Evolutionary conservation across 495 filamentous ascomycete genomes (phyloP).

Genomic region (Aspergillus taichungensis): DNA sequence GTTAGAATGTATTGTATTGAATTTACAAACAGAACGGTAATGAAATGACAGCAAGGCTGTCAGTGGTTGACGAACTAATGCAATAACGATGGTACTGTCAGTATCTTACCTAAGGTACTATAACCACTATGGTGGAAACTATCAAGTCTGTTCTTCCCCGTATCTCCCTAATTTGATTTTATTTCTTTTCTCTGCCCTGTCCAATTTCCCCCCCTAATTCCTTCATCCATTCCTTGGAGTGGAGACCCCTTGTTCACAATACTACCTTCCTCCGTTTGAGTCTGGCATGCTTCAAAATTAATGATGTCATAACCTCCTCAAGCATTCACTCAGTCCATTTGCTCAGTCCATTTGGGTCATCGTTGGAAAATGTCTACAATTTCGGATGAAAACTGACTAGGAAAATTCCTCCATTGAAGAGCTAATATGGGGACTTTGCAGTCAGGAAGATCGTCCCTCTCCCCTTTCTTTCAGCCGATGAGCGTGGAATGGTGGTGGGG

Average conservation of each 20-base stretch:
- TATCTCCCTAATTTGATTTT: not conserved
- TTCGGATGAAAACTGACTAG: not conserved
- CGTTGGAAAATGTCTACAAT: not conserved
- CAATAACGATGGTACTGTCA: not conserved
- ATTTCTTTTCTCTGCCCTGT: not conserved
- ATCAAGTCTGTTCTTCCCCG: no score
- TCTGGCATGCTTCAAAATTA: constrained; percentile 6
- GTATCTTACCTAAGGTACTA: no score
- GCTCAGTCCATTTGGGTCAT: not conserved
- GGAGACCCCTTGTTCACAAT: not conserved
- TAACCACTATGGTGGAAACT: constrained; percentile 3
- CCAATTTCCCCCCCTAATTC: not conserved
- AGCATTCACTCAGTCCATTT: not conserved
- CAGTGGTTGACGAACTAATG: not conserved
- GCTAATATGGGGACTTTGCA: not conserved
- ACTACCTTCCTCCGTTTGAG: not conserved
- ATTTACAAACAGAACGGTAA: not conserved
- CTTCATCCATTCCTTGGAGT: constrained; percentile 3
- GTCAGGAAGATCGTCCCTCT: not conserved
- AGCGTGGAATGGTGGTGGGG: not conserved
- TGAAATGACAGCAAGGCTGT: not conserved
- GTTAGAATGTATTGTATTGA: not conserved
- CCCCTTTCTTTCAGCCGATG: not conserved
- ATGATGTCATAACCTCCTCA: constrained; percentile 12
- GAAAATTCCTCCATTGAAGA: not conserved